A percentile compares a stretch with the other conserved stretches of the same genome.
Evolutionary conservation across 139 green algal species (phyloP).

Genomic region (Zygnema cylindricum): DNA sequence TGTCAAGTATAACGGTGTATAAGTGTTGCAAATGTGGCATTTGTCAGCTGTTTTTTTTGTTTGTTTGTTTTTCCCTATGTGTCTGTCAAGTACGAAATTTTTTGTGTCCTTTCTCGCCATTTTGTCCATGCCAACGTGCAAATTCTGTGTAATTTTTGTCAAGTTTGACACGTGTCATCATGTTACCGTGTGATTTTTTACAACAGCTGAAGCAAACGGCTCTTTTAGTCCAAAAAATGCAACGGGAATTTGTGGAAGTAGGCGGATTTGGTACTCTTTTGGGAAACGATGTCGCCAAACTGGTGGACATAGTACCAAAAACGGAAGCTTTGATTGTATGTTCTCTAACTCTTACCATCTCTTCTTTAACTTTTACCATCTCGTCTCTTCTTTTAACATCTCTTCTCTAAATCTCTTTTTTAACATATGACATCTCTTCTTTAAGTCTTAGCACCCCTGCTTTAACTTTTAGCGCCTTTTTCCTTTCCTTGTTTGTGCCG

Average conservation of each 20-base stretch:
- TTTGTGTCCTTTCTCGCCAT: background rate
- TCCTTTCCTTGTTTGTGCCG: too few species aligned
- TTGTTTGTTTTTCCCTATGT: background rate
- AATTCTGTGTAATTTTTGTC: background rate
- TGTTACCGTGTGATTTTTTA: too few species aligned
- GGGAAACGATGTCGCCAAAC: conserved; percentile 42
- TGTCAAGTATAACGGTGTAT: background rate
- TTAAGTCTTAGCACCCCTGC: too few species aligned
- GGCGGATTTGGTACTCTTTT: conserved; percentile 43
- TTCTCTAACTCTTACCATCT: too few species aligned
- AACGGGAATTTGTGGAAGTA: conserved; percentile 51
- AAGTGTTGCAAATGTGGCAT: background rate
- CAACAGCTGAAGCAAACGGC: conserved; percentile 29
- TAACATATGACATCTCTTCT: too few species aligned
- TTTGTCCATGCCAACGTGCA: background rate
- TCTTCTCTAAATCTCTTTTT: too few species aligned
- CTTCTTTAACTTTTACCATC: too few species aligned
- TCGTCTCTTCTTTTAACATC: too few species aligned
- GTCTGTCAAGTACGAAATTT: background rate
- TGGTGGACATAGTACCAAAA: conserved; percentile 27
- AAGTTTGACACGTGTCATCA: background rate
- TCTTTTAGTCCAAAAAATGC: conserved; percentile 58
- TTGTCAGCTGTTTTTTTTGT: background rate
- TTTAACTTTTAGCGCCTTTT: too few species aligned
- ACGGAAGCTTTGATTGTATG: conserved; percentile 23